Conservation (phyloP, 2,329 filamentous ascomycete species). For the Aureobasidium sp. region DNA sequence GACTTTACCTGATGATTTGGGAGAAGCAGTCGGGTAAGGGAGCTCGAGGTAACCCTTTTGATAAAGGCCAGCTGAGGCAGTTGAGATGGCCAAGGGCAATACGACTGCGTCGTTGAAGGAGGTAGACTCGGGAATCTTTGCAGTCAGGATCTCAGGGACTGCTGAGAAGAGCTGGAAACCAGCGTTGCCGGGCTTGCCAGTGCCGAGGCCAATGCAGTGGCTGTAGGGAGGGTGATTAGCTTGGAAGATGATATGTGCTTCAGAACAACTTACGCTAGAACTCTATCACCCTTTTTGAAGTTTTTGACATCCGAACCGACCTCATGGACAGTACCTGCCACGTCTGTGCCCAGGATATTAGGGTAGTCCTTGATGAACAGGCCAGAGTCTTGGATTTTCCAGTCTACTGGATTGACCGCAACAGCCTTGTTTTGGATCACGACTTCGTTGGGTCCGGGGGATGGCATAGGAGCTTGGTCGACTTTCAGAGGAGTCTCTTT, state of each 20-base stretch:
- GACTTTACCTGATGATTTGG: conserved; percentile 31
- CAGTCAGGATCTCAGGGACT: conserved; percentile 26
- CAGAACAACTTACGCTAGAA: conserved; percentile 31
- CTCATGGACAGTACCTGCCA: conserved; percentile 31
- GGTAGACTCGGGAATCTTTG: conserved; percentile 34
- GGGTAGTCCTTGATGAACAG: conserved; percentile 31
- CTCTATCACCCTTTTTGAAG: conserved; percentile 45
- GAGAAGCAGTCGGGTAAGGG: conserved; percentile 31
- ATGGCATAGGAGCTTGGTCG: conserved; percentile 26
- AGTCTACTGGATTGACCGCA: conserved; percentile 36
- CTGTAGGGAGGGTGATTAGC: too few relatives aligned
- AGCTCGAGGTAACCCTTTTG: conserved; percentile 34
- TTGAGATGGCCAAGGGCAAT: conserved; percentile 40
- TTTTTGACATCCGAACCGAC: conserved; percentile 40
- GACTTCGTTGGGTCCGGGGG: conserved; percentile 28
- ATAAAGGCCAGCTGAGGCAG: conserved; percentile 39
- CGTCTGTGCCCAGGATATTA: conserved; percentile 31
- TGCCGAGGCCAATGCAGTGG: conserved; percentile 15
- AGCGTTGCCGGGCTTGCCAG: conserved; percentile 10
- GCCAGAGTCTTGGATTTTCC: conserved; percentile 31
- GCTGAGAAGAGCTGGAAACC: conserved; percentile 32
- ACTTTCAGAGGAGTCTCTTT: conserved; percentile 22
- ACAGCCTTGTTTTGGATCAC: conserved; percentile 32
- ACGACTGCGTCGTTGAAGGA: conserved; percentile 35
- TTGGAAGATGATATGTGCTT: background rate